Conservation (phyloP, 2,329 filamentous ascomycete genomes). For the Whalleya microplaca region DNA sequence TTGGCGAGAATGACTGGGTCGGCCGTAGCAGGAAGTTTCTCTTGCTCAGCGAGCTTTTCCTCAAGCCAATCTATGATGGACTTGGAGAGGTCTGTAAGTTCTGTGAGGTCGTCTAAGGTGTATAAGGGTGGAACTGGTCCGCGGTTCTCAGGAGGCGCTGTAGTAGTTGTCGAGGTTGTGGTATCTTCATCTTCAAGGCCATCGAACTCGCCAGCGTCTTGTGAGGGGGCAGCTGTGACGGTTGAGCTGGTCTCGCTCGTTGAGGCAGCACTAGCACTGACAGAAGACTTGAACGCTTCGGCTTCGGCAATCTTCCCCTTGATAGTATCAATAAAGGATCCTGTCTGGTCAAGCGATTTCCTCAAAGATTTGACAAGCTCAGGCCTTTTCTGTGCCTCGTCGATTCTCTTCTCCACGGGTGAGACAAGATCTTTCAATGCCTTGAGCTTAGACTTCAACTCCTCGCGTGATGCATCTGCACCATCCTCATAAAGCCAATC, state of each 20-base stretch:
- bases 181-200: slow-evolving; percentile 76
- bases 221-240: slow-evolving; percentile 51
- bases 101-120: slow-evolving; percentile 70
- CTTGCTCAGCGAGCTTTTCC: slow-evolving; percentile 71
- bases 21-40: slow-evolving; percentile 68
- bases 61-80: slow-evolving; percentile 74
- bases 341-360: slow-evolving; percentile 71
- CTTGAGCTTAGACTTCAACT: slow-evolving; percentile 76
- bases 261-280: slow-evolving; percentile 52
- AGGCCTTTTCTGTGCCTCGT: slow-evolving; percentile 74
- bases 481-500: slow-evolving; percentile 94
- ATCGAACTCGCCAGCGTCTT: slow-evolving; percentile 60
- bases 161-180: slow-evolving; percentile 41
- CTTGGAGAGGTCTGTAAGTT: slow-evolving; percentile 65
- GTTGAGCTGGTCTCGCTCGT: slow-evolving; percentile 45
- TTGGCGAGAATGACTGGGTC: slow-evolving; percentile 75
- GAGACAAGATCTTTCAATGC: slow-evolving; percentile 76
- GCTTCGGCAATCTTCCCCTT: slow-evolving; percentile 71
- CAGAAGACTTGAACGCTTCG: slow-evolving; percentile 62
- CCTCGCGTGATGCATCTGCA: slow-evolving; percentile 72
- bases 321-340: slow-evolving; percentile 71
- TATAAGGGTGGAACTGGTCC: slow-evolving; percentile 70
- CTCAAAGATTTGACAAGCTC: slow-evolving; percentile 69
- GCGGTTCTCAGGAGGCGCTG: slow-evolving; percentile 50
- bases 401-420: slow-evolving; percentile 75